phyloP scores from a whole-genome alignment of 768 basidiomycete genomes.

The Fistulinella prunicolor region DNA sequence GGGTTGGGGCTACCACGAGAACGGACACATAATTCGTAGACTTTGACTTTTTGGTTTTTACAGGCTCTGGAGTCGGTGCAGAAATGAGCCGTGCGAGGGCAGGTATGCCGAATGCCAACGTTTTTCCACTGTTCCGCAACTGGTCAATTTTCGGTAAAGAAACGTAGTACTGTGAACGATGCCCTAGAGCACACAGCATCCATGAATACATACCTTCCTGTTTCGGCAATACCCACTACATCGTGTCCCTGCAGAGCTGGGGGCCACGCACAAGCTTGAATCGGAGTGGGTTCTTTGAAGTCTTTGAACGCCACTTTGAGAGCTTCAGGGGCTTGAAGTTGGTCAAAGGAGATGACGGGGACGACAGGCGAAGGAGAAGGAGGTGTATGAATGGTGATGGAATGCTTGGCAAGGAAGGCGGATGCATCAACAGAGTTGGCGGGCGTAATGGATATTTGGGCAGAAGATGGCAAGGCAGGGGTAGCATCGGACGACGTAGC shows the following conservation, averaged over 20 bases:
- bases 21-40: conserved; percentile 46
- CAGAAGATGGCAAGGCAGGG: conserved; percentile 17
- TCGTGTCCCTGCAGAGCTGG: conserved; percentile 78
- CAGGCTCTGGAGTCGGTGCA: conserved; percentile 15
- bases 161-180: background rate
- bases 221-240: conserved; percentile 95
- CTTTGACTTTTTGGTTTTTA: conserved; percentile 29
- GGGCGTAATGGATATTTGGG: conserved; percentile 14
- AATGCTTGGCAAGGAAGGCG: conserved; percentile 68
- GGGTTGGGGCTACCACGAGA: conserved; percentile 89
- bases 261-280: conserved; percentile 96
- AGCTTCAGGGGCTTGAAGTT: conserved; percentile 62
- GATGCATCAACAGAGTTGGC: conserved; percentile 40
- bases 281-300: conserved; percentile 90
- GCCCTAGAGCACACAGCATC: conserved; percentile 1
- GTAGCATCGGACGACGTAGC: conserved; percentile 3
- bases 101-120: conserved; percentile 92
- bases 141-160: background rate
- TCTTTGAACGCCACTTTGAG: conserved; percentile 61
- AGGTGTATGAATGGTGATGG: conserved; percentile 66
- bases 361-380: conserved; percentile 42
- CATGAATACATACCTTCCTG: conserved; percentile 62
- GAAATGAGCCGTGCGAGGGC: conserved; percentile 68
- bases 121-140: conserved; percentile 71
- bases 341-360: conserved; percentile 74